phyloP scores from a whole-genome alignment of 225 moss, liverwort and hornwort genomes.

The Takakia lepidozioides region DNA sequence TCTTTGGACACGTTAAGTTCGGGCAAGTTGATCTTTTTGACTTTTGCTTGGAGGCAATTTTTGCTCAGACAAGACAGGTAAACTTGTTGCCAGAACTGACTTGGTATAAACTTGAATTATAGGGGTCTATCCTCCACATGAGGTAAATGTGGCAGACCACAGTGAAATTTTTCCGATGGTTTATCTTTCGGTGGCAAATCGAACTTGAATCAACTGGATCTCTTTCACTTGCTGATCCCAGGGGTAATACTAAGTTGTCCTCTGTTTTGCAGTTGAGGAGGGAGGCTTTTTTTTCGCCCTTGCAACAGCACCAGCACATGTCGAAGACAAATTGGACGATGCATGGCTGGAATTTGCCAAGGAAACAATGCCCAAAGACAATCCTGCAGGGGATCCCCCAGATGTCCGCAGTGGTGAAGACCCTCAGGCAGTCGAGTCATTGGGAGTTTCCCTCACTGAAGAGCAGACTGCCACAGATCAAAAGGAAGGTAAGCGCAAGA shows the following conservation, averaged over 20 bases:
- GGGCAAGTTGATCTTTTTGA: no score
- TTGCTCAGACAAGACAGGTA: no score
- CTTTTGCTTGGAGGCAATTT: no score
- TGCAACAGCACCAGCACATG: constrained; percentile 97
- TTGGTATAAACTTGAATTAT: no score
- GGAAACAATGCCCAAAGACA: constrained; percentile 25
- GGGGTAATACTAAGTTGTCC: neutral
- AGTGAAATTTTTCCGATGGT: neutral
- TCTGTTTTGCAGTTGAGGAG: constrained; percentile 68
- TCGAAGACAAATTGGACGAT: constrained; percentile 86
- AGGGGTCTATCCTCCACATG: no score
- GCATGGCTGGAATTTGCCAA: constrained; percentile 87
- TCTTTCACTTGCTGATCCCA: neutral
- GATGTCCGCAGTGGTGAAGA: constrained; percentile 48
- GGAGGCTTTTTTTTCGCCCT: constrained; percentile 98
- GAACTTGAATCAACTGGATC: neutral
- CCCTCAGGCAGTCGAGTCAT: constrained; percentile 28
- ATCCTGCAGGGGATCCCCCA: constrained; percentile 56
- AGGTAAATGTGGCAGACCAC: no score
- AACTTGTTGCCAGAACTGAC: no score
- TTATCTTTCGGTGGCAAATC: neutral
- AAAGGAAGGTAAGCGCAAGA: constrained; percentile 25
- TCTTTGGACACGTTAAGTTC: no score
- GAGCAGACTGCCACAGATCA: constrained; percentile 42
- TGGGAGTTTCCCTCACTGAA: constrained; percentile 56